phyloP scores from a whole-genome alignment of 2,329 filamentous ascomycete genomes.

The Exophiala viscosa region DNA sequence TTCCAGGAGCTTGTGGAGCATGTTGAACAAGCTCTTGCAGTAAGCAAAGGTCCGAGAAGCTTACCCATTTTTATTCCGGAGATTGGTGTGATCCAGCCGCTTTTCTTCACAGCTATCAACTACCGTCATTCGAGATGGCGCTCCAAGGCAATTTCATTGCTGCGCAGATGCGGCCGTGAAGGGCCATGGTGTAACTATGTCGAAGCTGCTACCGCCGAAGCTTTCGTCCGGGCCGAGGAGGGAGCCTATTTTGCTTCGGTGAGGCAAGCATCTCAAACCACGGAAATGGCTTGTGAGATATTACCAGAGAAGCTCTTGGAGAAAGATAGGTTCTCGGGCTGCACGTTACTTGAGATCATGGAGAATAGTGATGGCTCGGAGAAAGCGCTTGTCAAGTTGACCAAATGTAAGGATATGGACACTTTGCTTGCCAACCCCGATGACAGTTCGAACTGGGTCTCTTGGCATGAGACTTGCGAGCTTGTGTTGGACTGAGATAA shows the following conservation, averaged over 20 bases:
- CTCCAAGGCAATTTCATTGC: conserved; percentile 4
- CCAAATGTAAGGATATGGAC: not conserved
- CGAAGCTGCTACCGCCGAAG: not conserved
- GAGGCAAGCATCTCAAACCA: too few species aligned
- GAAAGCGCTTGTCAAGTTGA: conserved; percentile 1
- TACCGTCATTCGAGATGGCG: conserved; percentile 7
- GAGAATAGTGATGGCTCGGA: not conserved
- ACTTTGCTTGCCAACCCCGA: not conserved
- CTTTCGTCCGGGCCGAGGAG: conserved; percentile 4
- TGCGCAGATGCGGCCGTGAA: conserved; percentile 6
- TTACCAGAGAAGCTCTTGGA: not conserved
- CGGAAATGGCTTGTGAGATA: too few species aligned
- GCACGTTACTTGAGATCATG: not conserved
- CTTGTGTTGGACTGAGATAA: not conserved
- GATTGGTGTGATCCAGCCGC: conserved; percentile 10
- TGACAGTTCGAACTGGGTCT: not conserved
- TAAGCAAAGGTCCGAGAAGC: not conserved
- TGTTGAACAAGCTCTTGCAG: conserved; percentile 2
- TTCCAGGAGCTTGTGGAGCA: conserved; percentile 7
- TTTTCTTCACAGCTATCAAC: conserved; percentile 9
- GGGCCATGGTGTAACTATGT: conserved; percentile 8
- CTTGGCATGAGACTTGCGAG: not conserved
- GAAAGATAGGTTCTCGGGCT: not conserved
- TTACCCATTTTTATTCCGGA: conserved; percentile 1
- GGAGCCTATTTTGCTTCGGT: not conserved